Evolutionary conservation across 306 rosid species (phyloP).

Genomic region (Vigna trinervia): DNA sequence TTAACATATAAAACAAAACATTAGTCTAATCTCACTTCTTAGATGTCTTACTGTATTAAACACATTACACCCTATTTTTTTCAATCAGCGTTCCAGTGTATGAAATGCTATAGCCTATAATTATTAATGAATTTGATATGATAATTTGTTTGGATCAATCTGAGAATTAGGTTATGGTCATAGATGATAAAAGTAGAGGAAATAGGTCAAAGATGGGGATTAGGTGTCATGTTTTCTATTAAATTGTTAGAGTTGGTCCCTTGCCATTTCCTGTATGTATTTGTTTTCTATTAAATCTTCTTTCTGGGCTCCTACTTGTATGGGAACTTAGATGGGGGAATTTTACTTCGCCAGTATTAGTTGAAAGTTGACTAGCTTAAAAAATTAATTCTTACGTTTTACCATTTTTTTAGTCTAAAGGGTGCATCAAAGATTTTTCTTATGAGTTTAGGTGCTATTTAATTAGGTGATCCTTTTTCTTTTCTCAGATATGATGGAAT

Average conservation of each 20-base stretch:
- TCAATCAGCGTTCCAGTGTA: slow-evolving; percentile 3
- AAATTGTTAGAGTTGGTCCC: slow-evolving; percentile 8
- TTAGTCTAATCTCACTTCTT: slow-evolving; percentile 4
- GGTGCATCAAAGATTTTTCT: slow-evolving; percentile 23
- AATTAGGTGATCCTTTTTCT: not conserved
- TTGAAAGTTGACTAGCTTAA: slow-evolving; percentile 24
- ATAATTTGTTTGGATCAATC: slow-evolving; percentile 15
- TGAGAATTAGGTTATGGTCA: not conserved
- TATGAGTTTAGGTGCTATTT: not conserved
- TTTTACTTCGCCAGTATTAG: slow-evolving; percentile 18
- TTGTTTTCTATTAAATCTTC: not conserved
- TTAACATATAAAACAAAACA: not conserved
- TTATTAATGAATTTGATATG: slow-evolving; percentile 12
- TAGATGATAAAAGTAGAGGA: no score
- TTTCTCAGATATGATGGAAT: slow-evolving; percentile 32
- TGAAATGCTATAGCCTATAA: not conserved
- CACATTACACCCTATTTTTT: not conserved
- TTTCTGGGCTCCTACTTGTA: no score
- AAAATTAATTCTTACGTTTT: slow-evolving; percentile 8
- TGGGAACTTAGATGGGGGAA: not conserved
- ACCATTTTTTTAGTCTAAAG: not conserved
- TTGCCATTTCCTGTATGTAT: not conserved
- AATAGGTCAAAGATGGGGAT: not conserved
- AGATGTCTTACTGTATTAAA: not conserved
- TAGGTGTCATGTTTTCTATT: slow-evolving; percentile 7